Evolutionary conservation across 192 early-diverging fungal species (phyloP), one percentile per base, ranked within the genome.

Genomic region (Umbelopsis ramanniana): DNA sequence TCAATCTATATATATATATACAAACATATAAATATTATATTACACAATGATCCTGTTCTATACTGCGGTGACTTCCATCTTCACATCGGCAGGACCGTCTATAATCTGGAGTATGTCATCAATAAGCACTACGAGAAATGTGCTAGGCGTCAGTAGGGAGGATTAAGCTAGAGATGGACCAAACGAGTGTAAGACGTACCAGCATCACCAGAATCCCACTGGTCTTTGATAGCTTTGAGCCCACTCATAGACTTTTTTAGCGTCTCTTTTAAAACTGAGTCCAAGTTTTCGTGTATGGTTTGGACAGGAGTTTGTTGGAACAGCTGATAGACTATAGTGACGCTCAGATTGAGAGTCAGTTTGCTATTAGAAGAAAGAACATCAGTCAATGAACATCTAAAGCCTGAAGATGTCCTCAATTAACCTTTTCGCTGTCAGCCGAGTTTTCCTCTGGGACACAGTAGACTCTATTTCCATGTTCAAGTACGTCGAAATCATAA

Each of bases 181-280:
- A 40, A 6, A 40, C 3, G 38, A 40, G n/a, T n/a, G 29, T 2
- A 4, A 43, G 2, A 11, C 40, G 1, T 50, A 50, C 48, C 48
- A 14, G 57, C 57, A 63, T 63, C 57, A 19, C 57, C 57, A 63
- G 33, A 17, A 37, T 63, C 57, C 57, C 57, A 63, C 35, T 63
- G 57, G 0, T 63, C 26, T 37, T 37, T 63, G 11, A 63, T 19
- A 17, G 14, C 5, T 26, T 14, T 17, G 1, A 63, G 57, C 33
- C 11, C 57, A 11, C 26, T 19, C 57, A 63, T 63, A 12, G 57
- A 29, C 26, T 63, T 35, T 15, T 63, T 63, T n/a, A 63, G 15
- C 5, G 17, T 63, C 15, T 35, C 57, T 26, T 37, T 17, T n/a
- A 63, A n/a, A 12, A 63, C 57, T 7, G 57, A 63, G 33, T 63